Evolutionary conservation across 495 filamentous ascomycete genomes (phyloP), one percentile per base, ranked within the genome.

Genomic region (Talaromyces ruber): DNA sequence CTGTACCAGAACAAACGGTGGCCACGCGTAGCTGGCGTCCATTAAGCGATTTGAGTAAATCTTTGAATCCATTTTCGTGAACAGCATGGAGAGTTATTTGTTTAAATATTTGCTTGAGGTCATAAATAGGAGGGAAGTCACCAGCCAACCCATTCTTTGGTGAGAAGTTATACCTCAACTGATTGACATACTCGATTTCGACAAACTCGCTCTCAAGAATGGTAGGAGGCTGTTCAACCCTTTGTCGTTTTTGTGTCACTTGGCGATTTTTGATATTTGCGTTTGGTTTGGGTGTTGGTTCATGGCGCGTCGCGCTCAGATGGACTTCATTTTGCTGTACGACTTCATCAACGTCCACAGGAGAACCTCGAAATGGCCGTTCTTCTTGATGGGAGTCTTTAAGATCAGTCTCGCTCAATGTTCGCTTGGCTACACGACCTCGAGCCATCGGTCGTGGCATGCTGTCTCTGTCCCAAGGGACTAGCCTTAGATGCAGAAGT

Each of bases 1-100:
- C 91, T 0, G 91, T 94, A 4, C 91, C 91, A 11, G 89, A 93
- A 66, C 90, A 96, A 68, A 92, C 83, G 0, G 91, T 96, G 1
- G 81, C 90, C 24, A 93, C 80, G 2, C 80, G 80, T 8, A 93
- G 66, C 30, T 74, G 72, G 45, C 77, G 69, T 16, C 68, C 64
- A 11, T 74, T 70, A 1, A 84, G 63, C 25, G 68, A 65, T 3
- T 67, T 59, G 14, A 84, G 58, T 28, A 79, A 70, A 2, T 70
- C 50, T 0, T 58, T 65, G 6, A 84, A 66, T 2, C 73, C 72
- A 18, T 75, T 58, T 5, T 65, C 39, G 28, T 47, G 54, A 9
- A 80, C 28, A 14, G 81, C 80, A 7, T 70, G 72, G 5, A 59
- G 22, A 4, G 76, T 74, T n/a, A 84, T 67, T 28, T 80, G 74